These are phyloP conservation scores for Erysiphe pulchra DNA, from an alignment of 2,329 filamentous ascomycete genomes.

Conservation along the genomic window DNA sequence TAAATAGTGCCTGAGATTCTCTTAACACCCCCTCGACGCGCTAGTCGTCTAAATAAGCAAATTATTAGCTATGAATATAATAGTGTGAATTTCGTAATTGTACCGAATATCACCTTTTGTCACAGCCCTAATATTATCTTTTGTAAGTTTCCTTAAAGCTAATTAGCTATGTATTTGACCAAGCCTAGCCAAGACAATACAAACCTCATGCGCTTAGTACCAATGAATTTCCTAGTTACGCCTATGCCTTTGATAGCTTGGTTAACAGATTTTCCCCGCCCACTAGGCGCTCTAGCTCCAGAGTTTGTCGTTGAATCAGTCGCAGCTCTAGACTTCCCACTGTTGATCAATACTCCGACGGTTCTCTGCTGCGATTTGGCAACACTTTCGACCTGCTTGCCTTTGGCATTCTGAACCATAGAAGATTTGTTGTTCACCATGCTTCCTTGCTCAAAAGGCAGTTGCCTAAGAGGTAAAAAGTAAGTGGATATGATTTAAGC, in stretches of 20 bases:
- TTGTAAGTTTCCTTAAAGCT: slow-evolving; percentile 19
- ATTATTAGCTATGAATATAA: neutral
- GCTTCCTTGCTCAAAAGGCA: too few species aligned
- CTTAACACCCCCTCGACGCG: slow-evolving; percentile 53
- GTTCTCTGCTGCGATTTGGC: too few species aligned
- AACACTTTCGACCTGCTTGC: too few species aligned
- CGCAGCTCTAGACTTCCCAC: neutral
- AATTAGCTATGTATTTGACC: neutral
- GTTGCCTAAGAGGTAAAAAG: too few species aligned
- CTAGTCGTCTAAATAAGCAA: slow-evolving; percentile 26
- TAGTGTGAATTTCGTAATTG: too few species aligned
- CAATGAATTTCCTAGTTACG: slow-evolving; percentile 1
- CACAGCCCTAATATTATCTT: slow-evolving; percentile 23
- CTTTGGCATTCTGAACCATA: too few species aligned
- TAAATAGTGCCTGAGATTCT: slow-evolving; percentile 42
- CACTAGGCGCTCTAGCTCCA: neutral
- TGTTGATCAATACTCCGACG: neutral
- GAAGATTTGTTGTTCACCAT: too few species aligned
- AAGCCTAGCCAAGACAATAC: neutral
- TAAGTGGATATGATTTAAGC: too few species aligned
- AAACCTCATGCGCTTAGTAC: slow-evolving; percentile 1
- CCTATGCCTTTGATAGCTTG: neutral
- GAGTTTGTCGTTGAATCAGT: neutral
- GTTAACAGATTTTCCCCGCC: neutral
- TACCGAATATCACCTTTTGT: slow-evolving; percentile 30